Base-by-base conservation (phyloP, 164 flowering plant species). In the Tetracentron sinense region DNA sequence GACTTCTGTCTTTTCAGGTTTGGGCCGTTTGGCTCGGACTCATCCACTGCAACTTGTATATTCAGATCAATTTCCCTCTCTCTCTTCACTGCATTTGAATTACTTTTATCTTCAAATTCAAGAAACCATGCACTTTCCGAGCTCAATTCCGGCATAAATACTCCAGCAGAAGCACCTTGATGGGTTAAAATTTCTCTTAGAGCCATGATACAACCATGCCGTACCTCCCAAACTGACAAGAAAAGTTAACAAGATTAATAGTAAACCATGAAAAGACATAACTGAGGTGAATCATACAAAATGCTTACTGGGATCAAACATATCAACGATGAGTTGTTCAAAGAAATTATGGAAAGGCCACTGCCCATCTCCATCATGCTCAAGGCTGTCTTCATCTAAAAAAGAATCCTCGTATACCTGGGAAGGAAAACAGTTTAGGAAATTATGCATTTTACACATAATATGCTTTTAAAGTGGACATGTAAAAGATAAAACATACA, bases 131-230 rank as follows among this genome's bases (percentile, higher is more conserved):
- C 62, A 58, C 68, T 72, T 69, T 74, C 77, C 3, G 68, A 72
- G 71, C 74, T 73, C 64, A 78, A 61, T 38, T 94, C 87, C 60
- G 87, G 78, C 69, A 71, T 56, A 65, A 74, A 61, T 25, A 88
- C 84, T 56, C 92, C 98, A 67, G 91, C 96, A 72, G 83, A 85
- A 61, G 82, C 83, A 67, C 96, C 99, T 77, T 92, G 98, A 75
- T 84, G 86, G 7, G 90, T 78, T 56, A 95, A 73, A 70, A 95
- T 83, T 78, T 95, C 99, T 75, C 99, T 92, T 58, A 95, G 67
- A 59, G 96, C 97, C 98, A 92, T 92, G 26, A 87, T 78, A 72
- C 99, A 84, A 58, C 99, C 99, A 75, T 95, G 99, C 22, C 99
- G 97, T 56, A 90, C 79, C 81, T 95, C 99, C 99, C 99, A 95